phyloP scores from a whole-genome alignment of 768 basidiomycete species.

The Calocera cornea region DNA sequence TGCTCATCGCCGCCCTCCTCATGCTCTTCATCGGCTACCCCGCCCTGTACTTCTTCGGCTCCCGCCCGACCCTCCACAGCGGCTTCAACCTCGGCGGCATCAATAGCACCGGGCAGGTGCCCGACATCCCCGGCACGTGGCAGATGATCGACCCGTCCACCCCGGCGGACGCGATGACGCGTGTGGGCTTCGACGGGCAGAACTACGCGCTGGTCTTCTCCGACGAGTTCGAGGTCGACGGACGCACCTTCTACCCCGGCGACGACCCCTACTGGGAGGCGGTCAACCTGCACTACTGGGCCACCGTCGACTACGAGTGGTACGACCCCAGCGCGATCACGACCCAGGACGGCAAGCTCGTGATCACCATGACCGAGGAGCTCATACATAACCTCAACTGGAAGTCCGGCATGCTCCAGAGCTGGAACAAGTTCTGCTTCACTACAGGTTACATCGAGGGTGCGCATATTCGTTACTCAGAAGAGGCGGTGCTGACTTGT shows the following conservation, averaged over 20 bases:
- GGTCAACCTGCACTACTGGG: conserved; percentile 66
- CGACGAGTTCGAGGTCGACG: conserved; percentile 69
- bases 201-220: conserved; percentile 76
- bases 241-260: conserved; percentile 59
- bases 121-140: conserved; percentile 53
- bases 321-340: conserved; percentile 64
- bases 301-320: conserved; percentile 60
- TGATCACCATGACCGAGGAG: conserved; percentile 63
- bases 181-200: conserved; percentile 65
- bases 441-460: conserved; percentile 80
- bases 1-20: conserved; percentile 55
- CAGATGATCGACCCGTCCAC: conserved; percentile 67
- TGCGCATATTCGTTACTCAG: conserved; percentile 6
- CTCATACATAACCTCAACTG: conserved; percentile 71
- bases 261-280: conserved; percentile 84
- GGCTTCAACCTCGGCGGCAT: conserved; percentile 81
- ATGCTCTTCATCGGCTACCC: conserved; percentile 82
- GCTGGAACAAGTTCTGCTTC: conserved; percentile 94
- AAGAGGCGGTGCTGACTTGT: neutral
- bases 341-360: conserved; percentile 62
- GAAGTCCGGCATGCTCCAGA: conserved; percentile 55
- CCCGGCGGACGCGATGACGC: conserved; percentile 39
- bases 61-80: conserved; percentile 29
- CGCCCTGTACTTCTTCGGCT: conserved; percentile 46
- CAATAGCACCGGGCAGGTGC: conserved; percentile 79